phyloP scores from a whole-genome alignment of 208 protist species.

The Acanthamoeba rhysodes region DNA sequence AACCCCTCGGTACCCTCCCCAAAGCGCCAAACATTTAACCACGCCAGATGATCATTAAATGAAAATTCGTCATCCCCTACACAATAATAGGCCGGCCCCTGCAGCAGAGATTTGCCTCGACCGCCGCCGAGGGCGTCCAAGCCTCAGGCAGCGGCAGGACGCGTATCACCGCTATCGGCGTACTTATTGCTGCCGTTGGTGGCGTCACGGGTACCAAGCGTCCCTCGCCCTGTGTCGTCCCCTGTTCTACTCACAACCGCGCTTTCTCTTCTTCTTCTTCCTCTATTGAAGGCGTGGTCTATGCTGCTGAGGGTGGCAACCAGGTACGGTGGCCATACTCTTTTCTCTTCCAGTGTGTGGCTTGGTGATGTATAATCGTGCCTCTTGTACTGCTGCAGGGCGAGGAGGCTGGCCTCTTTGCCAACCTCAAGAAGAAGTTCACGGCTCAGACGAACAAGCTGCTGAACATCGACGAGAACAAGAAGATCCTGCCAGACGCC shows the following conservation, averaged over 20 bases:
- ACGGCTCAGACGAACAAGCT: neutral
- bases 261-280: neutral
- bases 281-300: neutral
- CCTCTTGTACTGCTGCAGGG: neutral
- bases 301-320: neutral
- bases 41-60: neutral
- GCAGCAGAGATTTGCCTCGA: neutral
- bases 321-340: neutral
- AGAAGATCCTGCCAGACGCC: neutral
- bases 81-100: neutral
- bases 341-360: neutral
- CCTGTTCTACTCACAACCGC: neutral
- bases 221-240: neutral
- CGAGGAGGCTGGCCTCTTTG: neutral
- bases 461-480: constrained; percentile 37
- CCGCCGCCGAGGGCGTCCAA: neutral
- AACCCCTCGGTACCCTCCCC: neutral
- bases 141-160: neutral
- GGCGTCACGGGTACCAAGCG: neutral
- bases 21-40: neutral
- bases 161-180: neutral
- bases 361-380: too few relatives aligned
- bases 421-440: neutral
- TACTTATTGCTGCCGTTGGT: neutral
- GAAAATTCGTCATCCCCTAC: neutral